Evolutionary conservation across 352 stramenopile species (phyloP).

Genomic region (Globisporangium yorkense): DNA sequence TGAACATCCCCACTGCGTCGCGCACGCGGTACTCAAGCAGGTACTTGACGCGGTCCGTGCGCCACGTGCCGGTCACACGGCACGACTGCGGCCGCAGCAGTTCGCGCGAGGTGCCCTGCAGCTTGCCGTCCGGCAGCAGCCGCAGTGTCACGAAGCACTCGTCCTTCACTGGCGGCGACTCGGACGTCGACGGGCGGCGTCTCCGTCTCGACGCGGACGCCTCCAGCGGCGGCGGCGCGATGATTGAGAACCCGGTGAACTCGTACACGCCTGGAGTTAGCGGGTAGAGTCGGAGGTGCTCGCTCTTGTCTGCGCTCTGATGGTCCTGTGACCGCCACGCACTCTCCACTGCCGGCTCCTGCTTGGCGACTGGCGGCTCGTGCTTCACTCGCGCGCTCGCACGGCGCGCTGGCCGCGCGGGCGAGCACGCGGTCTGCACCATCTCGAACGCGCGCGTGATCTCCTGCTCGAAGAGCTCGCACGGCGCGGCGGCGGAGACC

Average conservation of each 20-base stretch:
- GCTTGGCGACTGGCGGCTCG: too few relatives aligned
- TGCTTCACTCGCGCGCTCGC: not conserved
- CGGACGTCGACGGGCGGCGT: not conserved
- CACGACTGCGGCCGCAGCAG: conserved; percentile 58
- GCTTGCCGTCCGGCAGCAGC: conserved; percentile 42
- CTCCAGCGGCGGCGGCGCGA: conserved; percentile 16
- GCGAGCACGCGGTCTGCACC: conserved; percentile 1
- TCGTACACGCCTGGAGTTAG: conserved; percentile 55
- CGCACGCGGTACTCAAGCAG: conserved; percentile 59
- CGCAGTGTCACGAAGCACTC: conserved; percentile 62
- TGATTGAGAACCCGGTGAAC: conserved; percentile 54
- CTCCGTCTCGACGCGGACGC: conserved; percentile 1
- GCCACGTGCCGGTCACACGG: conserved; percentile 39
- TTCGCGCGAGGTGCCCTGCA: conserved; percentile 51
- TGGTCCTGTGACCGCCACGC: not conserved
- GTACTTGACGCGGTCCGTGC: conserved; percentile 48
- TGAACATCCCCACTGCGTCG: conserved; percentile 53
- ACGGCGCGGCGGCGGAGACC: conserved; percentile 10
- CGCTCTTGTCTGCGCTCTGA: too few relatives aligned
- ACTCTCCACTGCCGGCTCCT: not conserved
- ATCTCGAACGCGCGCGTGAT: conserved; percentile 6
- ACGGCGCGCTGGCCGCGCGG: not conserved
- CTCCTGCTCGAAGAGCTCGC: conserved; percentile 13
- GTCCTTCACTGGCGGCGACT: conserved; percentile 23
- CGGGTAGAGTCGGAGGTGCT: conserved; percentile 26